These are phyloP conservation scores for Candida pseudoglaebosa DNA, from an alignment of 805 yeast species.

Conservation along the genomic window DNA sequence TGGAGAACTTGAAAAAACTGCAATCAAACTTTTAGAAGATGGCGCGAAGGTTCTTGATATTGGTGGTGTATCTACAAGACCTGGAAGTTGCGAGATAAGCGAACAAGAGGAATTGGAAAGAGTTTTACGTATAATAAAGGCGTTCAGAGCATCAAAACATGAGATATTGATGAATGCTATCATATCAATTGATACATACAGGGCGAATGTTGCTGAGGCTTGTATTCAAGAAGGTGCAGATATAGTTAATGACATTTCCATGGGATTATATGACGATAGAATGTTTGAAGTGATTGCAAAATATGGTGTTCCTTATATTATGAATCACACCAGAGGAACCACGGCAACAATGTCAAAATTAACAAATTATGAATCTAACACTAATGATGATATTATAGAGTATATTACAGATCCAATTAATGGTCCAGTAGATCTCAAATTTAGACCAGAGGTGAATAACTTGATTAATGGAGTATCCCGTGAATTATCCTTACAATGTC, in stretches of 20 bases:
- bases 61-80: constrained; percentile 94
- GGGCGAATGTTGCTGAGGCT: constrained; percentile 67
- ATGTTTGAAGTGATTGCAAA: constrained; percentile 71
- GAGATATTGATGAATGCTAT: constrained; percentile 38
- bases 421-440: constrained; percentile 19
- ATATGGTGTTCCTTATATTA: constrained; percentile 68
- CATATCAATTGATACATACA: constrained; percentile 85
- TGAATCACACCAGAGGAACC: constrained; percentile 84
- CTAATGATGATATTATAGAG: constrained; percentile 35
- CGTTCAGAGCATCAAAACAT: constrained; percentile 46
- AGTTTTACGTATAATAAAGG: constrained; percentile 65
- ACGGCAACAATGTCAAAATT: constrained; percentile 66
- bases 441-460: constrained; percentile 20
- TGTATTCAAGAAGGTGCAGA: constrained; percentile 79
- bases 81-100: constrained; percentile 64
- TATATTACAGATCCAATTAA: constrained; percentile 23
- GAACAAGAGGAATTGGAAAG: constrained; percentile 66
- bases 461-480: constrained; percentile 56
- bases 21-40: constrained; percentile 44
- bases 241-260: constrained; percentile 86
- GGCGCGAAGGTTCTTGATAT: constrained; percentile 83
- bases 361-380: constrained; percentile 47
- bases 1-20: constrained; percentile 41
- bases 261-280: constrained; percentile 63
- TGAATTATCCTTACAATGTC: constrained; percentile 59